Percentiles rank a stretch among this genome's conserved stretches.
Evolutionary conservation across 148 eudicot genomes (phyloP).

Genomic region (Rhododendron simsii): DNA sequence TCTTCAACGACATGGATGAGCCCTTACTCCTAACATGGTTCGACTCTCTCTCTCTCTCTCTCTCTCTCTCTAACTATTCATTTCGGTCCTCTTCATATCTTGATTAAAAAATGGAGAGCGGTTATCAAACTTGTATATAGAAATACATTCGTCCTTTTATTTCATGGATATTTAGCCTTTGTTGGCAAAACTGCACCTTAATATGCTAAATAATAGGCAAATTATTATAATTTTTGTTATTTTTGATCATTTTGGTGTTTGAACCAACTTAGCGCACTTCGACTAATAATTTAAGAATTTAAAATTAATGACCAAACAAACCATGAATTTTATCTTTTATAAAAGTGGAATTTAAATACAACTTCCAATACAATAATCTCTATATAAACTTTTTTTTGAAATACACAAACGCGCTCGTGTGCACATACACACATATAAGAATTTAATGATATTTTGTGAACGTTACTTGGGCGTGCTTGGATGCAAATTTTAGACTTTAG

Average conservation of each 20-base stretch:
- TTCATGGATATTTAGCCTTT: neutral
- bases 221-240: too few relatives aligned
- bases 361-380: neutral
- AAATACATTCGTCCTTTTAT: neutral
- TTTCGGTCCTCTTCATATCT: neutral
- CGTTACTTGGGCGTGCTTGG: too few relatives aligned
- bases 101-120: neutral
- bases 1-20: slow-evolving; percentile 39
- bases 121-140: neutral
- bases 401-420: too few relatives aligned
- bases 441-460: too few relatives aligned
- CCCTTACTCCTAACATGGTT: slow-evolving; percentile 45
- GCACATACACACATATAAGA: too few relatives aligned
- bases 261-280: neutral
- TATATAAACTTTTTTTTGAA: too few relatives aligned
- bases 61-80: too few relatives aligned
- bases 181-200: neutral
- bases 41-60: neutral
- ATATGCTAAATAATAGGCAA: neutral
- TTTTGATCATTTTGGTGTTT: neutral
- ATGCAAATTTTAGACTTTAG: too few relatives aligned
- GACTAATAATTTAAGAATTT: too few relatives aligned
- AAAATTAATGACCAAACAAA: too few relatives aligned
- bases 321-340: neutral
- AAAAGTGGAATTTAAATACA: too few relatives aligned